Evolutionary conservation across 331 rosid species (phyloP).

Genomic region (Stylosanthes scabra): DNA sequence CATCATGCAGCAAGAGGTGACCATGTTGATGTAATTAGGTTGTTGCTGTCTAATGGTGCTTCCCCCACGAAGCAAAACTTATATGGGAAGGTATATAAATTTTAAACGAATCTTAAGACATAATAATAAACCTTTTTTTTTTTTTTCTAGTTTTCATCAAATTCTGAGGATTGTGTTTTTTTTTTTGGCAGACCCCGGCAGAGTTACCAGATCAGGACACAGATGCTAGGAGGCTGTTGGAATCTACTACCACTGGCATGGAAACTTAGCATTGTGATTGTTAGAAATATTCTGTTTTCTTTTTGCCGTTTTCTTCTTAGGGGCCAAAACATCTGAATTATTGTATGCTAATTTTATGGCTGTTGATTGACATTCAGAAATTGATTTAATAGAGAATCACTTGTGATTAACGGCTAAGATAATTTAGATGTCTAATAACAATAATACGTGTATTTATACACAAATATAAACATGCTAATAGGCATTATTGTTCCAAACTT

Average conservation of each 20-base stretch:
- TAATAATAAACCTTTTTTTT: background rate
- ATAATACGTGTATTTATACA: constrained; percentile 21
- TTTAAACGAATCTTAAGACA: constrained; percentile 6
- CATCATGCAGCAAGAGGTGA: constrained; percentile 95
- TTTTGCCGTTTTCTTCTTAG: constrained; percentile 2
- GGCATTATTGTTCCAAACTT: constrained; percentile 34
- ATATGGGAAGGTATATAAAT: constrained; percentile 69
- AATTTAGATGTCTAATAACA: constrained; percentile 21
- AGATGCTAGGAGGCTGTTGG: constrained; percentile 74
- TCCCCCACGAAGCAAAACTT: constrained; percentile 63
- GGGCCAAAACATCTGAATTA: constrained; percentile 1
- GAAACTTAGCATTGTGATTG: constrained; percentile 27
- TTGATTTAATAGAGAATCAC: background rate
- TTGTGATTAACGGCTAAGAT: constrained; percentile 3
- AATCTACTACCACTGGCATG: constrained; percentile 51
- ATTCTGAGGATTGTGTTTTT: constrained; percentile 16
- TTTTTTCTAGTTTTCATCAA: background rate
- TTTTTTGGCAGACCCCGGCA: constrained; percentile 61
- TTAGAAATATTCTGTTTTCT: constrained; percentile 25
- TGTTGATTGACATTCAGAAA: constrained; percentile 15
- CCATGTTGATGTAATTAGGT: constrained; percentile 66
- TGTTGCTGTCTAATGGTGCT: constrained; percentile 72
- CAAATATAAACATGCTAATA: constrained; percentile 52
- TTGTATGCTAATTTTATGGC: constrained; percentile 24
- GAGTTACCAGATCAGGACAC: constrained; percentile 72